Evolutionary conservation across 345 rosid species (phyloP), one percentile per base, ranked within the genome.

Genomic region (Psidium guajava): DNA sequence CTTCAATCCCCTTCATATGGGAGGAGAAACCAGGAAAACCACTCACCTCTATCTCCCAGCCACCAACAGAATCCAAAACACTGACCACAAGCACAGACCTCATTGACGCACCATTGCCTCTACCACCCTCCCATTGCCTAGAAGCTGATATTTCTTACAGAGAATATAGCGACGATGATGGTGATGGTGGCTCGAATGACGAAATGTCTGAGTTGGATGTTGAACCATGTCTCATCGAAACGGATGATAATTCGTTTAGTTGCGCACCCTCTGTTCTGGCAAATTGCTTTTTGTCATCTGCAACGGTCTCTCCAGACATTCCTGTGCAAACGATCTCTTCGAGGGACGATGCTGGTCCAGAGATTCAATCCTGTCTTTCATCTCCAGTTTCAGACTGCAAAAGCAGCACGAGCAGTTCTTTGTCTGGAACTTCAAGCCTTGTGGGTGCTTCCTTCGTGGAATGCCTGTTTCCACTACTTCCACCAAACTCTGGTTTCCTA

Each of bases 391-490:
- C 92, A 24, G 95, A 94, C 86, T 87, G 92, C 55, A 93, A 92
- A 83, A 89, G 92, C 85, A 94, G 92, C 87, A 91, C 42, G 25
- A 91, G 94, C 92, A 96, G 98, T 87, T 91, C 92, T 87, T 93
- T 87, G 73, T 93, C 95, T 3, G 93, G 95, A 81, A 86, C 87
- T 56, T 90, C 98, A 56, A 92, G 94, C 89, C 95, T 90, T 25
- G 94, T 88, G 84, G 98, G 98, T 54, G 81, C 92, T 85, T 90
- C 94, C n/a, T 93, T 95, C 90, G 88, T 97, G 93, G 98, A 95
- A 89, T 91, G 92, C 88, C 94, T 95, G 86, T 97, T 95, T 87
- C 99, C 98, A 54, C 87, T 93, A 85, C 90, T 90, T 87, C 88
- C 92, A 85, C 93, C 93, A 11, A 82, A 85, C 88, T 87, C 91